Evolutionary conservation across 1,284 basidiomycete species (phyloP), one percentile per base, ranked within the genome.

Genomic region (Tilletia caries): DNA sequence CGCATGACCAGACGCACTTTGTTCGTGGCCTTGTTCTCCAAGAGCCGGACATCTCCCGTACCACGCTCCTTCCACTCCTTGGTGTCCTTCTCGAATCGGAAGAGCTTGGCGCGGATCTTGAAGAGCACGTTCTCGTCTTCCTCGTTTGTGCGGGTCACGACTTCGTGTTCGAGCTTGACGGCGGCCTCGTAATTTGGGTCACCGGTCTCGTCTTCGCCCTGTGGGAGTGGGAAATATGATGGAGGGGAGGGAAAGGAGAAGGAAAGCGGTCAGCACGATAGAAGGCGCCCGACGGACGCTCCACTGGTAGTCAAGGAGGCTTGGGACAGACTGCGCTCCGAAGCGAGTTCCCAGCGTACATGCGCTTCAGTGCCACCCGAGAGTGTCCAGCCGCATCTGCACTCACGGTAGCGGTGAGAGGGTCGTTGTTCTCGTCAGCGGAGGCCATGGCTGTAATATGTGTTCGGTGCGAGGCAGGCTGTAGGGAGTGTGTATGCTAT

Each of bases 21-120:
- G 86, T 91, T 89, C 54, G 90, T 91, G 64, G 73, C 88, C 85
- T 91, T 94, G 87, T 96, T 92, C 82, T 90, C 86, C 65, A 83
- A 73, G 25, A 82, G 70, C 44, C 81, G 77, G 1, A 82, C 81
- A 41, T 82, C 81, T 12, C 81, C 81, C 10, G 81, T 82, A 29
- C 81, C 93, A 58, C 93, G 86, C 86, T 98, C 95, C 86, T 98
- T 98, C 96, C 96, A 99, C 86, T 98, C 95, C 72, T 89, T 87
- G 70, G 89, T 87, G 54, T 84, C 86, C 78, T 89, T 86, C 79
- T 92, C 90, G 86, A 98, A 99, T 82, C 96, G 90, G 89, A 98
- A 99, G 74, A 99, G 89, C 87, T 98, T 98, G 79, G 96, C 92
- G 79, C 96, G 93, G 95, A 98, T 92, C 88, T 98, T 98, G 89